These are phyloP conservation scores for Phialemonium atrogriseum DNA, from an alignment of 2,329 filamentous ascomycete genomes.

Conservation along the genomic window DNA sequence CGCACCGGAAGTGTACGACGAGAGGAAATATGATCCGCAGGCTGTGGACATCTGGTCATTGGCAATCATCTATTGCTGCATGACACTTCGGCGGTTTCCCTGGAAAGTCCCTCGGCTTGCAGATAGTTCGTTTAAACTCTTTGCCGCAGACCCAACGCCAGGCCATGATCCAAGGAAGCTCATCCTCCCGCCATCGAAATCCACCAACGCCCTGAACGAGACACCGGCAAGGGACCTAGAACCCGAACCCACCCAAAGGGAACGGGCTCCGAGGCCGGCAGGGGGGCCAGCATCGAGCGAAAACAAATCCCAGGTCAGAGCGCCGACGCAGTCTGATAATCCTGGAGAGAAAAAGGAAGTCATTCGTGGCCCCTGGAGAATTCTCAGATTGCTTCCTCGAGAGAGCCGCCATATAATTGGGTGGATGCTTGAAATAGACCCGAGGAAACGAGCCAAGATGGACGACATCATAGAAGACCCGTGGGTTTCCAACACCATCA, in stretches of 20 bases:
- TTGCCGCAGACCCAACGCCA: slow-evolving; percentile 75
- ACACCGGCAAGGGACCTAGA: slow-evolving; percentile 18
- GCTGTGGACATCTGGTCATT: slow-evolving; percentile 96
- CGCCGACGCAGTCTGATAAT: too few relatives aligned
- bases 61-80: slow-evolving; percentile 98
- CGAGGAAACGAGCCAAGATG: slow-evolving; percentile 74
- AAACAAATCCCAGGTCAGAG: too few relatives aligned
- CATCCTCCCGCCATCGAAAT: slow-evolving; percentile 35
- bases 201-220: slow-evolving; percentile 33
- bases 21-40: slow-evolving; percentile 86
- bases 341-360: slow-evolving; percentile 58
- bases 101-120: slow-evolving; percentile 92
- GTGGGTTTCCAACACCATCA: slow-evolving; percentile 79
- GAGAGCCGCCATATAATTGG: slow-evolving; percentile 87
- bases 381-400: slow-evolving; percentile 77
- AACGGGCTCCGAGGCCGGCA: slow-evolving; percentile 4
- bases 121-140: slow-evolving; percentile 92
- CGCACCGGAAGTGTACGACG: slow-evolving; percentile 92
- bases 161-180: slow-evolving; percentile 54
- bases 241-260: slow-evolving; percentile 5
- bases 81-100: slow-evolving; percentile 89
- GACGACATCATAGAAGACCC: slow-evolving; percentile 78
- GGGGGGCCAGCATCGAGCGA: neutral
- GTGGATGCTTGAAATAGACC: slow-evolving; percentile 85
- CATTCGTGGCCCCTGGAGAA: slow-evolving; percentile 86